Percentiles rank a stretch among this genome's conserved stretches.
phyloP scores from a whole-genome alignment of 352 stramenopile species.

The Globisporangium nagaii region DNA sequence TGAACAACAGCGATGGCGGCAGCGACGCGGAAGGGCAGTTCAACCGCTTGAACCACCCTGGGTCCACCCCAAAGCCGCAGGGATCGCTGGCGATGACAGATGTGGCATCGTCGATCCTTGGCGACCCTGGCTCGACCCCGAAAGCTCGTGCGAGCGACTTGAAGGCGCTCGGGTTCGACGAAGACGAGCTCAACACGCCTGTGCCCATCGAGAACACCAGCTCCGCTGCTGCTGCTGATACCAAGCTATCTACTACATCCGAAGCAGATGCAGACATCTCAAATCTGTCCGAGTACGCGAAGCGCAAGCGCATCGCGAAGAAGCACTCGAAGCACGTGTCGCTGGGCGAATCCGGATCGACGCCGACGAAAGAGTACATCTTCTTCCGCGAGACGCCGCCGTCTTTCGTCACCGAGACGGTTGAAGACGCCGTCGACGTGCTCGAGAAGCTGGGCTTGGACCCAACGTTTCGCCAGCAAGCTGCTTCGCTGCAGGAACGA shows the following conservation, averaged over 20 bases:
- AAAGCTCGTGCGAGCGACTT: constrained; percentile 45
- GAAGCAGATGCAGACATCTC: constrained; percentile 3
- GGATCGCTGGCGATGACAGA: constrained; percentile 6
- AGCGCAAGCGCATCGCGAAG: constrained; percentile 33
- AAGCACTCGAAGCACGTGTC: constrained; percentile 51
- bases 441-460: constrained; percentile 48
- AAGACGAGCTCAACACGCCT: constrained; percentile 27
- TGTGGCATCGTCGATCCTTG: constrained; percentile 24
- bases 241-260: too few species aligned
- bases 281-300: constrained; percentile 48
- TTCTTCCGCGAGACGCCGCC: constrained; percentile 83
- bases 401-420: constrained; percentile 70
- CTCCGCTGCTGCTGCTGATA: background rate
- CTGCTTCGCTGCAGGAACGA: constrained; percentile 24
- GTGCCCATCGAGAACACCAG: constrained; percentile 6
- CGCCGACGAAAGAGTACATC: constrained; percentile 76
- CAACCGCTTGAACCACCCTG: constrained; percentile 57
- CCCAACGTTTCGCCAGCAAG: constrained; percentile 26
- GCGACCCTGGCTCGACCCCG: constrained; percentile 57
- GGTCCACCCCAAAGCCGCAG: constrained; percentile 46
- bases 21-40: constrained; percentile 19
- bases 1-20: constrained; percentile 1
- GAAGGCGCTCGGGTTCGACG: constrained; percentile 39
- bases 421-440: constrained; percentile 54
- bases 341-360: constrained; percentile 47